Evolutionary conservation across 23 red algal species (phyloP), one percentile per base, ranked within the genome.

Genomic region (Cyanidium caldarium): DNA sequence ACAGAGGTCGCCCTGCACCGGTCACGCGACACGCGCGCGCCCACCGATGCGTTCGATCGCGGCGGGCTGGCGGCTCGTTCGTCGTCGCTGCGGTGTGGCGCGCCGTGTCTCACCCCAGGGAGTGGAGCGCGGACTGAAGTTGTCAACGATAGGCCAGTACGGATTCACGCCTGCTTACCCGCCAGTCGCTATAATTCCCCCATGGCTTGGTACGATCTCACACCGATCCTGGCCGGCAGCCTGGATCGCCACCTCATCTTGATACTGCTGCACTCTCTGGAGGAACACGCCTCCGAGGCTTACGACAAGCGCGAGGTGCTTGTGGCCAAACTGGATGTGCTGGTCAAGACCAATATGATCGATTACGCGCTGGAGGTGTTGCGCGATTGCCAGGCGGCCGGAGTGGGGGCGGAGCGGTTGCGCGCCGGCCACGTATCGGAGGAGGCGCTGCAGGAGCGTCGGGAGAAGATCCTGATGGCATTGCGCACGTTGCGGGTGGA

Each of bases 231-330:
- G 30, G 77, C 81, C 12, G 65, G 78, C 56, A 85, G 75, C 39
- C 72, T 96, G 29, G 91, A 96, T 72, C 84, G 91, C 35, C 91
- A 96, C 51, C 75, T 88, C 42, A 75, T 88, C 36, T 81, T 88
- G 20, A 78, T 77, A 33, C 51, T 96, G 29, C 66, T 96, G 33
- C 79, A 87, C 45, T 96, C 83, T 79, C 51, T 77, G 43, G 57
- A 69, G 29, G 43, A 67, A 28, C 77, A 75, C 57, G 72, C 81
- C 2, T 26, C 69, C 57, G 61, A 73, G 58, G 44, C 35, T 30
- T 87, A 73, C 65, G 45, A 70, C 29, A 33, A 72, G 33, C 57
- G 77, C 36, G 83, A 87, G 17, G 45, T 87, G 38, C 75, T 85
- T 33, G 37, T 61, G 2, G 91, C 84, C 38, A 85, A 87, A 40